Conservation (phyloP, 768 basidiomycete species). For the Trametes elegans region DNA sequence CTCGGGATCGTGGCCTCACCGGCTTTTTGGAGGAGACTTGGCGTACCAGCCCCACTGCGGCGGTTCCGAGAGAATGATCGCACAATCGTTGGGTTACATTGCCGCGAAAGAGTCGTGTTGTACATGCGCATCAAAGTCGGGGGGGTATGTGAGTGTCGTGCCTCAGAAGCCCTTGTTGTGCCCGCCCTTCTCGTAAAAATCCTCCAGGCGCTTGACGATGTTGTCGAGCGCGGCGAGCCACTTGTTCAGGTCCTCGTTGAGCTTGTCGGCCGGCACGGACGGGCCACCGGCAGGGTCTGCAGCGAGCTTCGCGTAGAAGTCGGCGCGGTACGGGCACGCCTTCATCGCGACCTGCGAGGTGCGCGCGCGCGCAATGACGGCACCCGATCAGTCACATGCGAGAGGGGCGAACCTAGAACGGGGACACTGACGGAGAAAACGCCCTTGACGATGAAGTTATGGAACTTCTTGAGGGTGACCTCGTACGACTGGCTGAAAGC, state of each 20-base stretch:
- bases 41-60: too few species aligned
- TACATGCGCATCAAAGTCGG: slow-evolving; percentile 11
- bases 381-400: neutral
- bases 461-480: slow-evolving; percentile 77
- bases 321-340: slow-evolving; percentile 59
- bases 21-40: too few species aligned
- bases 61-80: slow-evolving; percentile 6
- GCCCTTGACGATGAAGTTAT: slow-evolving; percentile 68
- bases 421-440: slow-evolving; percentile 50
- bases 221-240: slow-evolving; percentile 54
- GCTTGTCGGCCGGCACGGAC: slow-evolving; percentile 39
- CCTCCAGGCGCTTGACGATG: slow-evolving; percentile 47
- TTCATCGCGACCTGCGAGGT: slow-evolving; percentile 57
- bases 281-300: slow-evolving; percentile 34
- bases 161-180: slow-evolving; percentile 44
- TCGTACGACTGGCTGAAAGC: slow-evolving; percentile 86
- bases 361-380: neutral
- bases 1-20: too few species aligned
- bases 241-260: slow-evolving; percentile 45
- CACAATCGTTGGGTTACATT: slow-evolving; percentile 6
- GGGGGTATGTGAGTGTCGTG: neutral
- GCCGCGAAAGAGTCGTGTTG: slow-evolving; percentile 6
- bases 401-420: neutral
- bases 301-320: slow-evolving; percentile 57
- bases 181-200: slow-evolving; percentile 42